Percentiles rank a stretch among this genome's conserved stretches.
These are phyloP conservation scores for Amanita phalloides DNA, from an alignment of 768 basidiomycete species.

Conservation along the genomic window DNA sequence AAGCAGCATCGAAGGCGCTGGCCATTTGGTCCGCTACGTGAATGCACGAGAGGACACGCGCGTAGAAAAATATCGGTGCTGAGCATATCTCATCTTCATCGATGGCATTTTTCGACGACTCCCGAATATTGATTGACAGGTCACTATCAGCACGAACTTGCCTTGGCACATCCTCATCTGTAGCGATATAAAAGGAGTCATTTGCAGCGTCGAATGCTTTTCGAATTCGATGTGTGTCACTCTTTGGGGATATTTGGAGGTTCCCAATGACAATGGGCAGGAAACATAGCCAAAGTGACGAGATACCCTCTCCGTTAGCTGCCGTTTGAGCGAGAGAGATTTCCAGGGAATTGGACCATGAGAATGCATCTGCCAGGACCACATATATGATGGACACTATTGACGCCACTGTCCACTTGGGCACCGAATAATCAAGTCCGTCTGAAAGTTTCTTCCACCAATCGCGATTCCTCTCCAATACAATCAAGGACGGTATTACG, in stretches of 20 bases:
- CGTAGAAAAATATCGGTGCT: constrained; percentile 14
- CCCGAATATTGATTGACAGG: neutral
- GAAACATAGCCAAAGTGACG: constrained; percentile 34
- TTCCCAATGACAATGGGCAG: constrained; percentile 31
- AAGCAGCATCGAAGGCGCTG: neutral
- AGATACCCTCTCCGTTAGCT: constrained; percentile 26
- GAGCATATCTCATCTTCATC: constrained; percentile 10
- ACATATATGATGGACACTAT: constrained; percentile 32
- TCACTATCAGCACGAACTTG: neutral
- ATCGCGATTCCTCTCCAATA: constrained; percentile 28
- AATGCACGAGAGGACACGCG: constrained; percentile 13
- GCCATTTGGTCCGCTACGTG: constrained; percentile 7
- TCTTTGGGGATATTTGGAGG: constrained; percentile 32
- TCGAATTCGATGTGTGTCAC: constrained; percentile 20
- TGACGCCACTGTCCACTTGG: constrained; percentile 28
- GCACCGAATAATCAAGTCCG: constrained; percentile 20
- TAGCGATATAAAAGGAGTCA: constrained; percentile 16
- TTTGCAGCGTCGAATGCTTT: constrained; percentile 21
- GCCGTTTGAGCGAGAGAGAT: constrained; percentile 12
- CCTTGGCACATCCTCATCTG: neutral
- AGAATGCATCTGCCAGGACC: constrained; percentile 30
- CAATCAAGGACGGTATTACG: constrained; percentile 28
- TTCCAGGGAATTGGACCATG: constrained; percentile 23
- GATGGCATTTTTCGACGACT: constrained; percentile 10
- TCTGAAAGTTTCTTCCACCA: constrained; percentile 28